Evolutionary conservation across 768 basidiomycete genomes (phyloP), one percentile per base, ranked within the genome.

Genomic region (Boletus pseudopeckii): DNA sequence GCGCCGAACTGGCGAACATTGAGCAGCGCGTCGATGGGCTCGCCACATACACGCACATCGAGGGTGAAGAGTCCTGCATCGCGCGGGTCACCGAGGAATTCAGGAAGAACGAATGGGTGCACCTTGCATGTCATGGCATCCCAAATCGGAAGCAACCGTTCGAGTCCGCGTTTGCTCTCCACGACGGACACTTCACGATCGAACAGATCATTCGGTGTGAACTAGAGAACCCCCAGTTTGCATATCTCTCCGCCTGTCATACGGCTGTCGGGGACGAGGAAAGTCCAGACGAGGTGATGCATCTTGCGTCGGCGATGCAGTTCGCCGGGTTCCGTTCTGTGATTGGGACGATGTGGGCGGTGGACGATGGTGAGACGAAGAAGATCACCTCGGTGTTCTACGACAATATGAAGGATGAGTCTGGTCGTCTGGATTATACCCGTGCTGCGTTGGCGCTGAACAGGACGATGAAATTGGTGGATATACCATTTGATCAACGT

Each of bases 71-170:
- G 5, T 45, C 50, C 11, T 36, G 24, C 6, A 41, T 36, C 3
- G 8, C 28, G 9, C 28, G 8, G n/a, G 55, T 64, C 3, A n/a
- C 53, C 0, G 33, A 53, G 4, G 48, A 38, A 14, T 32, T 53
- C 1, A 3, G 38, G 13, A 40, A 41, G 32, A 28, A 15, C 18
- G 20, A 45, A 1, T 69, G 65, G 67, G 62, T 62, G 2, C 68
- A 69, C 32, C 51, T 69, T 17, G 61, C 65, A 0, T 69, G 67
- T 26, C 68, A 69, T 32, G 67, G 62, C 6, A n/a, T 42, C 22
- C 56, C 52, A 9, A 44, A 56, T 8, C 14, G 5, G 5, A 20
- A 5, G 11, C 44, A 54, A 5, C 63, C 67, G 2, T 60, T 65
- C 22, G 48, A 67, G 14, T 62, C 60, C 1, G 40, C 34, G 2